Evolutionary conservation across 2,329 filamentous ascomycete species (phyloP), one percentile per base, ranked within the genome.

Genomic region (Trichoderma oligosporum): DNA sequence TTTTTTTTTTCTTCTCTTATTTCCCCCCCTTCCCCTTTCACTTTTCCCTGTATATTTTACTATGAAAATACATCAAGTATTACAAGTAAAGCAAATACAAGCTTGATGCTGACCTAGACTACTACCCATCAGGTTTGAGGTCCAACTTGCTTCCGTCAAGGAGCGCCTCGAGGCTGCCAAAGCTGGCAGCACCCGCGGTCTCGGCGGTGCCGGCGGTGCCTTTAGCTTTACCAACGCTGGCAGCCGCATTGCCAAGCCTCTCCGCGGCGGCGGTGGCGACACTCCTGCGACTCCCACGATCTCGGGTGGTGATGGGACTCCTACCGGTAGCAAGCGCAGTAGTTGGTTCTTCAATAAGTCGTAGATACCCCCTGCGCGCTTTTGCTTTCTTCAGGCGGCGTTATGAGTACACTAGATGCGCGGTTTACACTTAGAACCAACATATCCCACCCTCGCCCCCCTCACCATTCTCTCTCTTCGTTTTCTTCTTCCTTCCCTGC

Each of bases 151-250:
- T 41, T 91, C 92, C 51, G 94, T 99, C 75, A 99, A 97, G 80
- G 94, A 99, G 73, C 89, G 94, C 61, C 87, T 99, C 64, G 94
- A 99, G 76, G 89, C 91, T 52, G 94, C 92, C 71, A 99, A 97
- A 76, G 84, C 87, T 47, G 91, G 92, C 67, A 94, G 89, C 63
- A 96, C 92, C 9, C 87, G 91, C 63, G 91, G 90, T 54, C 83
- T 97, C 56, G 83, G 84, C 63, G 82, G 85, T 46, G 79, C 83
- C 7, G 79, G 81, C 56, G 83, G 81, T 48, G 84, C 84, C 67
- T 93, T 95, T 72, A 90, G 82, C 74, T 95, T 88, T 65, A 74
- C 77, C 61, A 78, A 75, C 53, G 81, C 79, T 4, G 84, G 84
- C 58, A 86, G 83, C 73, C 78, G 85, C 64, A 88, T 88, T 65